Percentiles rank a stretch among this genome's conserved stretches.
These are phyloP conservation scores for Trametes sp. DNA, from an alignment of 1,284 basidiomycete genomes.

Conservation along the genomic window DNA sequence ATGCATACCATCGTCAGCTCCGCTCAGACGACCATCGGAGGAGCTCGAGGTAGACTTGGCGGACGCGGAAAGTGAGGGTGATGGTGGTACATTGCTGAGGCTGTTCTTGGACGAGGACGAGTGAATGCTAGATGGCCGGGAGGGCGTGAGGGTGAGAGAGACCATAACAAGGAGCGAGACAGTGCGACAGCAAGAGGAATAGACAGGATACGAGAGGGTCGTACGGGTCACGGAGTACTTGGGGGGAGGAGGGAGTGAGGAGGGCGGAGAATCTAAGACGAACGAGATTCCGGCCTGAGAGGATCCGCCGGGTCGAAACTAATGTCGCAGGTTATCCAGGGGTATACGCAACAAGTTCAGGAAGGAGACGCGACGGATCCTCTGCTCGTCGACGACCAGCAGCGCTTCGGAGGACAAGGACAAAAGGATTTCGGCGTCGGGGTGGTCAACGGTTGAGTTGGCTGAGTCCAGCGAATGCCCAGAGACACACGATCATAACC, in stretches of 20 bases:
- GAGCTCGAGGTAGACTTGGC: constrained; percentile 55
- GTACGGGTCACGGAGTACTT: constrained; percentile 18
- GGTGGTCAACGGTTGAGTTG: constrained; percentile 31
- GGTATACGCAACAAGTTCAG: constrained; percentile 53
- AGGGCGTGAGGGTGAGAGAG: constrained; percentile 50
- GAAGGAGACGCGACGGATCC: constrained; percentile 59
- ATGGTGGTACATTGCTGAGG: constrained; percentile 43
- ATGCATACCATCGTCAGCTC: constrained; percentile 64
- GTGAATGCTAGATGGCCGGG: constrained; percentile 47
- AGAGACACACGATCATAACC: constrained; percentile 12
- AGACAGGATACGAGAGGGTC: constrained; percentile 25
- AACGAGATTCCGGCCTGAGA: constrained; percentile 41
- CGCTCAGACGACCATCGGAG: constrained; percentile 58
- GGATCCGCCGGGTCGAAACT: constrained; percentile 62
- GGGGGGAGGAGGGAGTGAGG: constrained; percentile 20
- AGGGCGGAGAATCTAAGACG: constrained; percentile 25
- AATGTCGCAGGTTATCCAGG: constrained; percentile 47
- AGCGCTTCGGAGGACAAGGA: constrained; percentile 27
- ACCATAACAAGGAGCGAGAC: constrained; percentile 50
- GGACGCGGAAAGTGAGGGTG: constrained; percentile 48
- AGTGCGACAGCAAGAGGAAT: constrained; percentile 40
- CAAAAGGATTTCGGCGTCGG: constrained; percentile 28
- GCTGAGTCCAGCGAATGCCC: constrained; percentile 18
- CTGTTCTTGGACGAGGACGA: constrained; percentile 42
- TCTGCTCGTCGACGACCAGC: constrained; percentile 39